These are phyloP conservation scores for Elongisporangium undulatum DNA, from an alignment of 352 stramenopile genomes.

Conservation along the genomic window DNA sequence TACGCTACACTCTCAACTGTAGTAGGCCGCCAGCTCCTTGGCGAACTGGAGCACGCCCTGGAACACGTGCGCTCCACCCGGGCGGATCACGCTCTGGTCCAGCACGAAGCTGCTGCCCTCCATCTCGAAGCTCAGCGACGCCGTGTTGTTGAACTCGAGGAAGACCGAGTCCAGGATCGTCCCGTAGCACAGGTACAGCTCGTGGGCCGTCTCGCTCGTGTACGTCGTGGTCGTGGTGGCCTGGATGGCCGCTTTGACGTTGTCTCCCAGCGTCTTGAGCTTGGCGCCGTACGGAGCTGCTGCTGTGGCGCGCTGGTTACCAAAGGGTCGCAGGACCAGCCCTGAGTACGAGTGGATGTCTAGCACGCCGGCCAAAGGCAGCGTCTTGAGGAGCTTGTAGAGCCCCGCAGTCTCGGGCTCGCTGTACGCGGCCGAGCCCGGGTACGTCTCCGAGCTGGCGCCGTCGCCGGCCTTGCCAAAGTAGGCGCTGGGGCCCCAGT, in stretches of 20 bases:
- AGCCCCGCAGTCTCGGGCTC: constrained; percentile 22
- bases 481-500: constrained; percentile 14
- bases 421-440: constrained; percentile 9
- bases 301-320: constrained; percentile 1
- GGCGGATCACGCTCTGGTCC: constrained; percentile 14
- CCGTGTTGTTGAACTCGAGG: constrained; percentile 12
- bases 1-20: constrained; percentile 3
- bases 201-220: constrained; percentile 11
- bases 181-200: constrained; percentile 22
- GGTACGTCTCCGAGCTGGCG: constrained; percentile 16
- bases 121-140: constrained; percentile 22
- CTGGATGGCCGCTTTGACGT: constrained; percentile 13
- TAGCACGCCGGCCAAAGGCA: constrained; percentile 13
- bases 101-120: constrained; percentile 19
- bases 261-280: constrained; percentile 15
- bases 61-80: constrained; percentile 13
- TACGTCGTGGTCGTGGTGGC: constrained; percentile 10
- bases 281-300: constrained; percentile 35
- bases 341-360: constrained; percentile 23
- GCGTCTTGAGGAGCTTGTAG: constrained; percentile 13
- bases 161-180: constrained; percentile 22
- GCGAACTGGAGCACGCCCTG: constrained; percentile 17
- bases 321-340: constrained; percentile 17
- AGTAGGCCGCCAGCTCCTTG: constrained; percentile 14
- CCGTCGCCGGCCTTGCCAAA: constrained; percentile 7